These are phyloP conservation scores for Rhododendron molle DNA, from an alignment of 148 eudicot genomes.

Conservation along the genomic window DNA sequence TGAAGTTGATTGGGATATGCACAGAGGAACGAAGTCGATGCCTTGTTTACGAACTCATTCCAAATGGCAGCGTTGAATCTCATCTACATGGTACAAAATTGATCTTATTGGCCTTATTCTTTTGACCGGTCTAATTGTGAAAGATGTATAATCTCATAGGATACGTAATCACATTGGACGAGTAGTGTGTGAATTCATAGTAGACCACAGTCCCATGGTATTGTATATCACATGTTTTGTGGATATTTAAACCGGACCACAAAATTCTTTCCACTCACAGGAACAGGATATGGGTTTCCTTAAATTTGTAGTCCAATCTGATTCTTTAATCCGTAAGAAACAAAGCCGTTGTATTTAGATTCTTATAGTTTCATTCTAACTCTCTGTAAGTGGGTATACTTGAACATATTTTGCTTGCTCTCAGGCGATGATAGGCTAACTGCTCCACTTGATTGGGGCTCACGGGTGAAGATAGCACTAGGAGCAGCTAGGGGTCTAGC, in stretches of 20 bases:
- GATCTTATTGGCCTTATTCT: not conserved
- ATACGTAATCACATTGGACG: not conserved
- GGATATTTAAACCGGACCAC: not conserved
- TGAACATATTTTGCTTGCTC: conserved; percentile 5
- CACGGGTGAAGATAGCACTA: conserved; percentile 77
- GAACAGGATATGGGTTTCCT: not conserved
- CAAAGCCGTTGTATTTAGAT: not conserved
- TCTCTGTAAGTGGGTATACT: not conserved
- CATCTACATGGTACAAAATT: conserved; percentile 72
- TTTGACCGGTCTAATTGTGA: not conserved
- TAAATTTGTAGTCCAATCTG: not conserved
- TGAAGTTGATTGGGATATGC: conserved; percentile 85
- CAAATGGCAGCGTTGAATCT: conserved; percentile 91
- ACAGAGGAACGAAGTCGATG: conserved; percentile 67
- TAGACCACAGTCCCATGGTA: not conserved
- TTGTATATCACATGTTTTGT: not conserved
- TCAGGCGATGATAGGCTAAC: conserved; percentile 63
- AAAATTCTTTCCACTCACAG: not conserved
- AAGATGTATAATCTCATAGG: not conserved
- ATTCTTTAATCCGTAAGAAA: not conserved
- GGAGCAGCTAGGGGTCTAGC: conserved; percentile 98
- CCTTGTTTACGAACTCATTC: conserved; percentile 78
- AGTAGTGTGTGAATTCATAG: not conserved
- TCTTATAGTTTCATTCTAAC: not conserved
- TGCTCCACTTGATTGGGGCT: conserved; percentile 80